Evolutionary conservation across 2,329 filamentous ascomycete genomes (phyloP), one percentile per base, ranked within the genome.

Genomic region (Trichoderma brevicompactum): DNA sequence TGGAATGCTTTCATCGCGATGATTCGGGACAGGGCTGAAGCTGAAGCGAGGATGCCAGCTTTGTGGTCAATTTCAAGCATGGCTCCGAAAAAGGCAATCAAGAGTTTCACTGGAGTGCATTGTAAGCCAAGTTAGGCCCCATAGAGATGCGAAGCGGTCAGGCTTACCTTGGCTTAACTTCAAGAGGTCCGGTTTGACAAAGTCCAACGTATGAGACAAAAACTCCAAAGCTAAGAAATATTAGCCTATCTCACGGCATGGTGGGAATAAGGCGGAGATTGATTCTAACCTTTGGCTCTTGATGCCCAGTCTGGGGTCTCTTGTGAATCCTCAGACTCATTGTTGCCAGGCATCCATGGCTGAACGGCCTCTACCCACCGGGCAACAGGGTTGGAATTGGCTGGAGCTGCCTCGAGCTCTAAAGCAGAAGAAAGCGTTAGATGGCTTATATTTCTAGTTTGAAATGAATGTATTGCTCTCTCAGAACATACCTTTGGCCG

Each of bases 11-110:
- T 81, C 81, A 85, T 85, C 54, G 71, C 69, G 48, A 77, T 77
- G 54, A 87, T 80, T 34, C 79, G 78, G 1, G 78, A 77, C n/a
- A 87, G 73, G 1, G 85, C 84, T 50, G 80, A 82, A 3, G 83
- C 78, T 2, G 85, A 84, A 0, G 85, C 80, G 49, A 83, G 75
- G 64, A 87, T 81, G 46, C 85, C 85, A n/a, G 83, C 84, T 70
- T 84, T 84, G 74, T 86, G 84, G 68, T 87, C 85, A 61, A 84
- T 81, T 2, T 82, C 82, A 68, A 87, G 87, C 78, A 87, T 84
- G 65, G 83, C 81, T 13, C 82, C 81, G 65, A 87, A 87, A 75
- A 87, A 87, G 41, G 77, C 76, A 32, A 85, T 76, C 8, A 85
- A 72, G 0, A 84, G 72, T 56, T 81, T 80, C 38, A 84, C 77